These are phyloP conservation scores for Gossypioides kirkii DNA, from an alignment of 345 rosid genomes.

Conservation along the genomic window DNA sequence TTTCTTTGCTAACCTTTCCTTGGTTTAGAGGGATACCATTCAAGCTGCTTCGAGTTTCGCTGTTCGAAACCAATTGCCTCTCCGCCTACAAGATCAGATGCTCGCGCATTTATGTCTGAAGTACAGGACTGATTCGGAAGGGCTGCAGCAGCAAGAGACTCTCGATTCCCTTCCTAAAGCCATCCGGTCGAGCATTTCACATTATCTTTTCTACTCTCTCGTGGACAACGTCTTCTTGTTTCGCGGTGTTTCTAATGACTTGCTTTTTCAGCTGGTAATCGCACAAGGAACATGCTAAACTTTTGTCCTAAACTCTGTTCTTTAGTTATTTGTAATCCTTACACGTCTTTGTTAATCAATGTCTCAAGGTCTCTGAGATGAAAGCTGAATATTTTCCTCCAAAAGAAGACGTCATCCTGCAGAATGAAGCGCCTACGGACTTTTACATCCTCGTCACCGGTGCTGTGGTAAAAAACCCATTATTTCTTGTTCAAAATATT, in stretches of 20 bases:
- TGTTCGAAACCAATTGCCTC: conserved; percentile 53
- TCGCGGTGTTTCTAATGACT: conserved; percentile 62
- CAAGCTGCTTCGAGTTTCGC: conserved; percentile 73
- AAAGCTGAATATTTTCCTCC: conserved; percentile 85
- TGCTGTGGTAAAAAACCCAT: conserved; percentile 49
- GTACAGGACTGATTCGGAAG: conserved; percentile 63
- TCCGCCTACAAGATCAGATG: conserved; percentile 69
- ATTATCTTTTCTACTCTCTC: conserved; percentile 59
- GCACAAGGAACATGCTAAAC: conserved; percentile 11
- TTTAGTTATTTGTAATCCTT: not conserved
- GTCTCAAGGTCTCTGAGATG: conserved; percentile 67
- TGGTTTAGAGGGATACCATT: conserved; percentile 55
- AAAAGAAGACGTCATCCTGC: conserved; percentile 77
- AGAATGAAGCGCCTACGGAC: conserved; percentile 80
- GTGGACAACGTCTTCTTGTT: conserved; percentile 60
- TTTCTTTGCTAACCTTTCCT: not conserved
- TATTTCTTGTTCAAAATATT: not conserved
- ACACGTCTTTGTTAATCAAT: not conserved
- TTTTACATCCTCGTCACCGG: conserved; percentile 69
- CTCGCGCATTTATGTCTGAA: conserved; percentile 68
- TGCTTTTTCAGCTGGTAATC: conserved; percentile 69
- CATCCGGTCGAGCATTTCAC: conserved; percentile 63
- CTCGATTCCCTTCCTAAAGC: conserved; percentile 79
- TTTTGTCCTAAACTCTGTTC: not conserved
- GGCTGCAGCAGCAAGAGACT: conserved; percentile 66